Percentiles rank a stretch among this genome's conserved stretches.
These are phyloP conservation scores for Trametes villosa DNA, from an alignment of 768 basidiomycete genomes.

Conservation along the genomic window DNA sequence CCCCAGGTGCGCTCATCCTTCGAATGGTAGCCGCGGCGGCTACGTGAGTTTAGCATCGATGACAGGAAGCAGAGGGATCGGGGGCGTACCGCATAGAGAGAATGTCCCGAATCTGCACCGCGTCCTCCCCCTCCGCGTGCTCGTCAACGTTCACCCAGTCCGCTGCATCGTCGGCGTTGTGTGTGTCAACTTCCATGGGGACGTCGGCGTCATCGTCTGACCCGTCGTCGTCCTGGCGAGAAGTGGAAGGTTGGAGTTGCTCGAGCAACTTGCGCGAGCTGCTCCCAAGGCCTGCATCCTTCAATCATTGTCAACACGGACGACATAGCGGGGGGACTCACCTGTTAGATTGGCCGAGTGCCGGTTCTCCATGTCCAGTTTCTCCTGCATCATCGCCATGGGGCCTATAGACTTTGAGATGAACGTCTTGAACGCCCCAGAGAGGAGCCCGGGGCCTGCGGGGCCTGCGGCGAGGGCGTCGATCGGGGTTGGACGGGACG, in stretches of 20 bases:
- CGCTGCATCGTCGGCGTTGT: background rate
- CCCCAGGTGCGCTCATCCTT: constrained; percentile 16
- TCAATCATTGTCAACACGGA: background rate
- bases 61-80: background rate
- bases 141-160: background rate
- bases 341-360: background rate
- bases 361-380: background rate
- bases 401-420: background rate
- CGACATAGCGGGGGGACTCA: background rate
- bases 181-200: background rate
- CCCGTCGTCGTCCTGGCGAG: too few relatives aligned
- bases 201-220: background rate
- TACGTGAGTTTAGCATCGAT: background rate
- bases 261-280: background rate
- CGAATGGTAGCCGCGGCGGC: background rate
- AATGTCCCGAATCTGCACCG: constrained; percentile 1
- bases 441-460: background rate
- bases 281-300: background rate
- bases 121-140: background rate
- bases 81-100: background rate
- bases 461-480: background rate
- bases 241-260: background rate
- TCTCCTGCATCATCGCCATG: background rate
- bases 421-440: background rate
- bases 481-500: background rate